These are phyloP conservation scores for Neurospora sp. DNA, from an alignment of 495 filamentous ascomycete genomes.

Conservation along the genomic window DNA sequence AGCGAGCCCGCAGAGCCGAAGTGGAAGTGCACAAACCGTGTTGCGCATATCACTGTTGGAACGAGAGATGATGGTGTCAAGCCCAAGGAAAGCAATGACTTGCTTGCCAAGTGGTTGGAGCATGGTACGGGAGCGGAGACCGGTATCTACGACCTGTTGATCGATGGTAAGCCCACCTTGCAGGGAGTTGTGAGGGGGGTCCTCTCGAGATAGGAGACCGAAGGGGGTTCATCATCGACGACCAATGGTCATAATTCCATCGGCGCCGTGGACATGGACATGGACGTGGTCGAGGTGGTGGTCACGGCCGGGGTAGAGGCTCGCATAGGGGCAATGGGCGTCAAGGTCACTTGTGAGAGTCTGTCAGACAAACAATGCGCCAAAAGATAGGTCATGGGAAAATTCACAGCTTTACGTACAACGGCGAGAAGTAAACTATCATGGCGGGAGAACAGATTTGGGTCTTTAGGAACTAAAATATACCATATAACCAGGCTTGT, in stretches of 20 bases:
- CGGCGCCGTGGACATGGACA: not conserved
- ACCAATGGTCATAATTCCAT: not conserved
- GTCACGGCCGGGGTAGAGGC: not conserved
- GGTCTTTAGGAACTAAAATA: not conserved
- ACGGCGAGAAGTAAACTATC: not conserved
- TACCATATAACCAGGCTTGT: not conserved
- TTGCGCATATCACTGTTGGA: conserved; percentile 86
- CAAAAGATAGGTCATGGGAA: not conserved
- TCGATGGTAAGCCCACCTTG: conserved; percentile 33
- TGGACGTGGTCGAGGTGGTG: not conserved
- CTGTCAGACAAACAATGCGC: not conserved
- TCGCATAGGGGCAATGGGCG: not conserved
- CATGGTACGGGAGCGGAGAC: conserved; percentile 33
- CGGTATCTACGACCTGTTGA: conserved; percentile 36
- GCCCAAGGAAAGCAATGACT: conserved; percentile 85
- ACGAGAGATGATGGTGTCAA: conserved; percentile 64
- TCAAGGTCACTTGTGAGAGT: not conserved
- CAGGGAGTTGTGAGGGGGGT: conserved; percentile 34
- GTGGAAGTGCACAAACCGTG: conserved; percentile 63
- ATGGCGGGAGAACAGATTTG: not conserved
- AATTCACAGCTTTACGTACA: not conserved
- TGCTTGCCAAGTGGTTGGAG: conserved; percentile 60
- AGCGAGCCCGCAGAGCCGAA: conserved; percentile 9
- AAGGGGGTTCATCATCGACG: not conserved
- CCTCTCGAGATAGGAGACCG: conserved; percentile 30